phyloP scores from a whole-genome alignment of 495 filamentous ascomycete species.

The Penicillium roqueforti region DNA sequence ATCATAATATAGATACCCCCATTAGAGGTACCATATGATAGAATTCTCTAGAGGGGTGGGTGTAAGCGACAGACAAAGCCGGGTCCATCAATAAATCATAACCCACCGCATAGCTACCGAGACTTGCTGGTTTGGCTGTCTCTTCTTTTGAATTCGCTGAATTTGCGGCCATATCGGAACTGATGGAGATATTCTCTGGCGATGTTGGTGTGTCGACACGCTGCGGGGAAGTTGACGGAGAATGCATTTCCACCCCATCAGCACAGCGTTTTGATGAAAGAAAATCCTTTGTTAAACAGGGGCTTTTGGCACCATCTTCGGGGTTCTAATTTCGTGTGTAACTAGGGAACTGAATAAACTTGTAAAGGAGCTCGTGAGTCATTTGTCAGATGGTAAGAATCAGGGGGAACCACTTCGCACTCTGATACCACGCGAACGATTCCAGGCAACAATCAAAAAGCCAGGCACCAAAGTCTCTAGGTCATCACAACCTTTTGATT shows the following conservation, averaged over 20 bases:
- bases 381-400: no score
- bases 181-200: background rate
- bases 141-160: background rate
- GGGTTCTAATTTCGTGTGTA: background rate
- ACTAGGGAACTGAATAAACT: background rate
- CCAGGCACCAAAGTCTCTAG: no score
- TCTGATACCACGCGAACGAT: no score
- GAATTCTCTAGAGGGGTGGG: background rate
- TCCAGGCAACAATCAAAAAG: no score
- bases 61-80: background rate
- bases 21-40: background rate
- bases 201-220: background rate
- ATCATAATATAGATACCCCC: background rate
- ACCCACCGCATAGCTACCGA: slow-evolving; percentile 3
- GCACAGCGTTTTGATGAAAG: background rate
- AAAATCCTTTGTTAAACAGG: background rate
- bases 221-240: background rate
- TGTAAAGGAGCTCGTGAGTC: no score
- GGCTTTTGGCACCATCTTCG: background rate
- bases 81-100: background rate
- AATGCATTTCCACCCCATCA: no score
- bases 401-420: no score
- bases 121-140: slow-evolving; percentile 2
- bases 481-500: no score
- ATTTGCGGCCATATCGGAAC: background rate